Conservation (phyloP, 2,329 filamentous ascomycete genomes). For the Clarireedia sp. region DNA sequence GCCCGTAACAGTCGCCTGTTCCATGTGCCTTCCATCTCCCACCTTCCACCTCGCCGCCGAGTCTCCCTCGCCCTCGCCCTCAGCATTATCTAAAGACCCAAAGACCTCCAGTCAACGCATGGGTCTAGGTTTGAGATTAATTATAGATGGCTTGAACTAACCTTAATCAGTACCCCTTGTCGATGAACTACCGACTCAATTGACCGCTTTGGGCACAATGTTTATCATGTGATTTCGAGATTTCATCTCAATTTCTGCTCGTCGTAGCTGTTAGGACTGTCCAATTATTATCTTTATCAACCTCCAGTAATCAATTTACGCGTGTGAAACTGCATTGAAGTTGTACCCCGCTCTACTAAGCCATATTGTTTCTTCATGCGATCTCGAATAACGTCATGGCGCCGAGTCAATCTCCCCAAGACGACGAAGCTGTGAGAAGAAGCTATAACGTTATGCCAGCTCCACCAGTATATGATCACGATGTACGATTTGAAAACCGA, state of each 20-base stretch:
- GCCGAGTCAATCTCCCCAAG: neutral
- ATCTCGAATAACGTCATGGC: neutral
- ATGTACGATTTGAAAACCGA: conserved; percentile 12
- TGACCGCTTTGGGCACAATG: neutral
- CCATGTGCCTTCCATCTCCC: no score
- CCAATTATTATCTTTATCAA: neutral
- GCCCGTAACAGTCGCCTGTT: no score
- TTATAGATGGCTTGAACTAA: neutral
- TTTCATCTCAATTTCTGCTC: neutral
- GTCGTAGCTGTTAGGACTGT: no score
- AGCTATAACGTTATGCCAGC: conserved; percentile 3
- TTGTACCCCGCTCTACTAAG: no score
- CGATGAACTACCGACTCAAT: neutral
- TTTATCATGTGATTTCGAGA: neutral
- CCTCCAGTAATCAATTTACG: neutral
- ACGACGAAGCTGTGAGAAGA: conserved; percentile 4
- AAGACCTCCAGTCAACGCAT: neutral
- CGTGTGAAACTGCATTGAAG: neutral
- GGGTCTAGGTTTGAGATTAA: neutral
- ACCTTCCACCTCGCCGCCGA: no score
- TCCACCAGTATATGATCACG: conserved; percentile 6
- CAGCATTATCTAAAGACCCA: no score
- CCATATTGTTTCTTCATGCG: conserved; percentile 1
- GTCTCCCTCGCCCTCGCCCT: no score
- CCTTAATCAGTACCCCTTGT: neutral